Evolutionary conservation across 1,284 basidiomycete genomes (phyloP).

Genomic region (Austroboletus rostrupii): DNA sequence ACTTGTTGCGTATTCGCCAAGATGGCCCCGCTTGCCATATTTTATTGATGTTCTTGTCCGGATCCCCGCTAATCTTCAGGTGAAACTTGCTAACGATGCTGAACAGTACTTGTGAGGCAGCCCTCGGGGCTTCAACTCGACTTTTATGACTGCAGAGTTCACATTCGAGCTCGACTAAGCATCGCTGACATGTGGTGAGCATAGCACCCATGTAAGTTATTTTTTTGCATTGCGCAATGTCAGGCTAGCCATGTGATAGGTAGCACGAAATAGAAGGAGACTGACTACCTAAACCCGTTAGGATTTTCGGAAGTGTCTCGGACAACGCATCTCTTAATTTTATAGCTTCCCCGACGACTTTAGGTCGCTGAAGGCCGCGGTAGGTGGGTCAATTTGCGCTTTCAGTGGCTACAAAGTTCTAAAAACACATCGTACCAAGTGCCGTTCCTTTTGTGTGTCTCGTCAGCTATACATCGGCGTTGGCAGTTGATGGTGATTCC

Average conservation of each 20-base stretch:
- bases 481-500: not conserved
- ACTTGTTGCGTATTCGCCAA: conserved; percentile 2
- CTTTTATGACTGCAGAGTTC: not conserved
- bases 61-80: not conserved
- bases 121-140: not conserved
- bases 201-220: no score
- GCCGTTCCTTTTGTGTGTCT: conserved; percentile 8
- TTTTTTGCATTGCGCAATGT: no score
- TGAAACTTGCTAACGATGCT: not conserved
- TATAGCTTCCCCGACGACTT: conserved; percentile 12
- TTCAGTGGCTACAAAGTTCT: not conserved
- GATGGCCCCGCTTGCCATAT: not conserved
- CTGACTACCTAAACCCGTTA: not conserved
- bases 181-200: conserved; percentile 3
- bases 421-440: conserved; percentile 5
- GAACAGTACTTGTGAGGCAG: not conserved
- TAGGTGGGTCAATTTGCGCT: not conserved
- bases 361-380: conserved; percentile 9
- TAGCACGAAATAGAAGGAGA: not conserved
- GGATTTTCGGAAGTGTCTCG: conserved; percentile 13
- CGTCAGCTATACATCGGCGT: not conserved
- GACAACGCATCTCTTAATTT: conserved; percentile 12
- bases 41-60: not conserved
- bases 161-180: not conserved
- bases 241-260: no score